Evolutionary conservation across 495 filamentous ascomycete genomes (phyloP).

Genomic region (Trichoderma virens): DNA sequence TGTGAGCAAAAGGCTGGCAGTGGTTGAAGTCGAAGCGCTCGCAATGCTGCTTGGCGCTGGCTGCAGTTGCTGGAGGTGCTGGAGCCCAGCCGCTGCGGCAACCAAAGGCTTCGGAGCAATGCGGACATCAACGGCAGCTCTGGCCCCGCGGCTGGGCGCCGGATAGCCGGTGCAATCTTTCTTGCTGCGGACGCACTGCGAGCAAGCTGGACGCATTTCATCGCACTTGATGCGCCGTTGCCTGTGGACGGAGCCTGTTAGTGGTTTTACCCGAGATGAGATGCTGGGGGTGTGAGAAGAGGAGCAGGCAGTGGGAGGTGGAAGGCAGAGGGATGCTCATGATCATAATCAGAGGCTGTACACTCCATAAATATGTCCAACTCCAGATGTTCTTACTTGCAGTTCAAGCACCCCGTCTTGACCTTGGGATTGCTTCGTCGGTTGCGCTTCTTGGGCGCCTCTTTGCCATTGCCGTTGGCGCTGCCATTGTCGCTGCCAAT

Average conservation of each 20-base stretch:
- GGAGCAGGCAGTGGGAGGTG: not conserved
- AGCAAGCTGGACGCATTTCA: conserved; percentile 52
- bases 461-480: not conserved
- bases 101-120: conserved; percentile 38
- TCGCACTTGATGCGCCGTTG: conserved; percentile 60
- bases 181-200: conserved; percentile 46
- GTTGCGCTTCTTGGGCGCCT: conserved; percentile 12
- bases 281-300: conserved; percentile 8
- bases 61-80: not conserved
- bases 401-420: conserved; percentile 49
- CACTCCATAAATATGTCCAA: conserved; percentile 12
- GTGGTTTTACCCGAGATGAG: conserved; percentile 9
- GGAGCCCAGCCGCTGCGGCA: not conserved
- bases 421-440: conserved; percentile 39
- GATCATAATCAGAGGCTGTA: not conserved
- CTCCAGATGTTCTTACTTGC: conserved; percentile 39
- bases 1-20: not conserved
- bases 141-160: conserved; percentile 34
- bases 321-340: not conserved
- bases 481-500: not conserved
- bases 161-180: conserved; percentile 45
- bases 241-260: conserved; percentile 28
- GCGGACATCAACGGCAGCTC: conserved; percentile 31
- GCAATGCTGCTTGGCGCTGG: conserved; percentile 8
- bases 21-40: conserved; percentile 12